These are phyloP conservation scores for Sarocladiaceae sp. DNA, from an alignment of 2,329 filamentous ascomycete species.

Conservation along the genomic window DNA sequence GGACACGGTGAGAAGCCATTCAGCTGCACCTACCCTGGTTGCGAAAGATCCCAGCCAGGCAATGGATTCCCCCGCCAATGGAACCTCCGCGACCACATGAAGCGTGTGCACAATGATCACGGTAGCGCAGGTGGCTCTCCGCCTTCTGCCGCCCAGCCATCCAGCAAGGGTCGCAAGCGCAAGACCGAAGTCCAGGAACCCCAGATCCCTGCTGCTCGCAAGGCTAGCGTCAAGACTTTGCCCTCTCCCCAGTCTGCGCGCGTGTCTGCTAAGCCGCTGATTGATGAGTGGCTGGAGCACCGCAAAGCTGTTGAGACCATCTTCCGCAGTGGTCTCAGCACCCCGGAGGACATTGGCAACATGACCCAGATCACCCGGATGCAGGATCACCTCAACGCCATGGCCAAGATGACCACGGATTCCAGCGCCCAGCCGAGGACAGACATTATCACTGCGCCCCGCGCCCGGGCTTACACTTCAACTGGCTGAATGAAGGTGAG, in stretches of 20 bases:
- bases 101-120: slow-evolving; percentile 74
- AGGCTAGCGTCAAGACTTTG: slow-evolving; percentile 39
- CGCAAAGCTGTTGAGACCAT: slow-evolving; percentile 57
- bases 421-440: slow-evolving; percentile 18
- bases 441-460: slow-evolving; percentile 15
- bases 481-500: slow-evolving; percentile 23
- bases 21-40: slow-evolving; percentile 80
- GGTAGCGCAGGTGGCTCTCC: slow-evolving; percentile 37
- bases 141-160: slow-evolving; percentile 24
- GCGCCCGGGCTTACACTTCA: slow-evolving; percentile 19
- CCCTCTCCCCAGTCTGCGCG: slow-evolving; percentile 27
- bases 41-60: slow-evolving; percentile 73
- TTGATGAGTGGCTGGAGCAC: slow-evolving; percentile 55
- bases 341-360: slow-evolving; percentile 46
- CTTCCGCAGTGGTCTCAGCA: slow-evolving; percentile 37
- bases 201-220: slow-evolving; percentile 36
- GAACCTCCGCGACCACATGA: slow-evolving; percentile 97
- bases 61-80: slow-evolving; percentile 92
- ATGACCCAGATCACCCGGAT: slow-evolving; percentile 47
- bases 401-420: slow-evolving; percentile 40
- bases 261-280: slow-evolving; percentile 31
- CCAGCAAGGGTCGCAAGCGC: slow-evolving; percentile 49
- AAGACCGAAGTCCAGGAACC: slow-evolving; percentile 46
- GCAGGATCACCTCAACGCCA: slow-evolving; percentile 42
- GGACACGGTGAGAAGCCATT: slow-evolving; percentile 91